Percentiles rank a stretch among this genome's conserved stretches.
Evolutionary conservation across 805 yeast species (phyloP).

Genomic region (Metschnikowia noctiluminum): DNA sequence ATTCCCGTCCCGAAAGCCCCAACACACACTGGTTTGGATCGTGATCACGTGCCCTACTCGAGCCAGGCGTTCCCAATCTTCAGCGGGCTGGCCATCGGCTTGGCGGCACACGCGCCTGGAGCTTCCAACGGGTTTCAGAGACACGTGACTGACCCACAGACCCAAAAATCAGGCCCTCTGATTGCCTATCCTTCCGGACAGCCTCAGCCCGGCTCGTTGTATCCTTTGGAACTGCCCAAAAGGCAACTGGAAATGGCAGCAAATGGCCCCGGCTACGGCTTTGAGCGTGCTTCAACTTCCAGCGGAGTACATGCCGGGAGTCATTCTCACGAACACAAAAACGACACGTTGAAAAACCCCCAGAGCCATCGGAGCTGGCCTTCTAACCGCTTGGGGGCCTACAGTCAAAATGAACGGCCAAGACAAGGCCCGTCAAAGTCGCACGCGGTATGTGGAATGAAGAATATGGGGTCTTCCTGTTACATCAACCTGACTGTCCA

Average conservation of each 20-base stretch:
- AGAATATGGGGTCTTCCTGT: conserved; percentile 71
- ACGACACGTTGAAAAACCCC: neutral
- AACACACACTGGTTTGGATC: neutral
- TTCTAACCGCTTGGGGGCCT: neutral
- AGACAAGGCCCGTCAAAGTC: neutral
- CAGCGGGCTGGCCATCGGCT: neutral
- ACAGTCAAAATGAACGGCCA: neutral
- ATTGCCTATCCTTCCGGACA: neutral
- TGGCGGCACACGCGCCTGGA: neutral
- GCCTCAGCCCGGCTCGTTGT: neutral
- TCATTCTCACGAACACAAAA: neutral
- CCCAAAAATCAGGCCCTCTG: neutral
- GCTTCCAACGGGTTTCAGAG: neutral
- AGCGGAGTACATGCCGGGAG: neutral
- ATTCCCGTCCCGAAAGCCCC: neutral
- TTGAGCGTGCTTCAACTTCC: neutral
- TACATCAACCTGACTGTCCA: conserved; percentile 75
- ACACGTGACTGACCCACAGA: neutral
- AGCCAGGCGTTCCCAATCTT: neutral
- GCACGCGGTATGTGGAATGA: conserved; percentile 55
- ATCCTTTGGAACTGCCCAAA: neutral
- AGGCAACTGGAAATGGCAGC: neutral
- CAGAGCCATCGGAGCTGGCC: neutral
- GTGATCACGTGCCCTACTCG: neutral
- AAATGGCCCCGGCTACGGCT: neutral